phyloP scores from a whole-genome alignment of 1,139 yeast species.

The Zygoascus sp. region DNA sequence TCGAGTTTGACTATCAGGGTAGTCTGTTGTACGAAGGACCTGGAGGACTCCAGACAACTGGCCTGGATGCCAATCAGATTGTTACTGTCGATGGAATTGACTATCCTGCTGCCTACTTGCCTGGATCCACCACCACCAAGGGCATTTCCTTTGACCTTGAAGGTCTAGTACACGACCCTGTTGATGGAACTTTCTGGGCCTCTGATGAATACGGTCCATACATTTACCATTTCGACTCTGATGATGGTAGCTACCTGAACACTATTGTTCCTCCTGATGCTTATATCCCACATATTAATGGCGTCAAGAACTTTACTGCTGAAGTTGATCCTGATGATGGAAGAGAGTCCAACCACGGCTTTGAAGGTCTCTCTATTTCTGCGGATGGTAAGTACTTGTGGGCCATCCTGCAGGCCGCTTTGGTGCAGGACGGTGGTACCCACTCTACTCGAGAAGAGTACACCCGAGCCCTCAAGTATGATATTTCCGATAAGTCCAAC shows the following conservation, averaged over 20 bases:
- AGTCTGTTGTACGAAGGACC: conserved; percentile 18
- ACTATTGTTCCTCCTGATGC: conserved; percentile 22
- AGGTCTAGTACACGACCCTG: conserved; percentile 18
- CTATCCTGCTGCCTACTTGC: conserved; percentile 18
- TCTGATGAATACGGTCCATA: conserved; percentile 23
- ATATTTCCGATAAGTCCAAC: conserved; percentile 12
- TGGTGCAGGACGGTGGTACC: conserved; percentile 22
- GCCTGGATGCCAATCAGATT: conserved; percentile 18
- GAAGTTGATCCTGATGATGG: conserved; percentile 20
- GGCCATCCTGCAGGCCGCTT: conserved; percentile 19
- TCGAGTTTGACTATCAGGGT: conserved; percentile 13
- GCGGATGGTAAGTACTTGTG: conserved; percentile 18
- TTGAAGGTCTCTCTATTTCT: conserved; percentile 20
- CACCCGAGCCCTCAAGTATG: conserved; percentile 18
- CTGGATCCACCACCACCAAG: conserved; percentile 7
- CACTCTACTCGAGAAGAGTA: conserved; percentile 21
- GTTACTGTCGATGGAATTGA: conserved; percentile 15
- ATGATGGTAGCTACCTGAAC: conserved; percentile 14
- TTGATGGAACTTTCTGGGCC: conserved; percentile 19
- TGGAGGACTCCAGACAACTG: conserved; percentile 18
- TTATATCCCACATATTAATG: conserved; percentile 18
- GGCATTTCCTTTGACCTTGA: conserved; percentile 17
- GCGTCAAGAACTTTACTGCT: conserved; percentile 17
- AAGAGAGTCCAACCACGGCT: conserved; percentile 20
- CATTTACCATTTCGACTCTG: conserved; percentile 17